phyloP scores from a whole-genome alignment of 1,139 yeast genomes.

The Saccharomyces hybrid region DNA sequence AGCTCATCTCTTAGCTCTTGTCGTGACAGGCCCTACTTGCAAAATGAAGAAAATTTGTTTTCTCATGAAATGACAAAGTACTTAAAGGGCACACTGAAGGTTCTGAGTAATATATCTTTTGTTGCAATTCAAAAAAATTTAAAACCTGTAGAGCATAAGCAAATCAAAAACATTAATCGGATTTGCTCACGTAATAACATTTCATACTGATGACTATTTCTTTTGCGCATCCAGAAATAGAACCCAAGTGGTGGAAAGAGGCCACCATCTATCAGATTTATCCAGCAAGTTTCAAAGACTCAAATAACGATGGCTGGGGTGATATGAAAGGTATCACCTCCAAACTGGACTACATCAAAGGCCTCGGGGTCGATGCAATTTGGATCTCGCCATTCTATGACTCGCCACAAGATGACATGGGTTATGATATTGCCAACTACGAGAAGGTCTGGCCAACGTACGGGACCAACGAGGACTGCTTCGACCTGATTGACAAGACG shows the following conservation, averaged over 20 bases:
- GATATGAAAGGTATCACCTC: background rate
- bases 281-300: background rate
- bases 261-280: background rate
- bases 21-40: too few relatives aligned
- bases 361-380: background rate
- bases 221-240: background rate
- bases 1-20: too few relatives aligned
- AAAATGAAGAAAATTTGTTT: too few relatives aligned
- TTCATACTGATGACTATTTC: too few relatives aligned
- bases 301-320: background rate
- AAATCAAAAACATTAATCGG: too few relatives aligned
- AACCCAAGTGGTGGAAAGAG: background rate
- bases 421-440: background rate
- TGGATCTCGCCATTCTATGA: background rate
- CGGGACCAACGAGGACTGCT: background rate
- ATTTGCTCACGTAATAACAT: too few relatives aligned
- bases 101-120: too few relatives aligned
- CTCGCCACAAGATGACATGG: background rate
- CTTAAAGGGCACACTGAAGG: too few relatives aligned
- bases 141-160: too few relatives aligned
- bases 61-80: too few relatives aligned
- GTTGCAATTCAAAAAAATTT: too few relatives aligned
- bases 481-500: background rate
- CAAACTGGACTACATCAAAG: background rate
- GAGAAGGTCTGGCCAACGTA: background rate